phyloP scores from a whole-genome alignment of 495 filamentous ascomycete species.

The Penicillium verhagenii region DNA sequence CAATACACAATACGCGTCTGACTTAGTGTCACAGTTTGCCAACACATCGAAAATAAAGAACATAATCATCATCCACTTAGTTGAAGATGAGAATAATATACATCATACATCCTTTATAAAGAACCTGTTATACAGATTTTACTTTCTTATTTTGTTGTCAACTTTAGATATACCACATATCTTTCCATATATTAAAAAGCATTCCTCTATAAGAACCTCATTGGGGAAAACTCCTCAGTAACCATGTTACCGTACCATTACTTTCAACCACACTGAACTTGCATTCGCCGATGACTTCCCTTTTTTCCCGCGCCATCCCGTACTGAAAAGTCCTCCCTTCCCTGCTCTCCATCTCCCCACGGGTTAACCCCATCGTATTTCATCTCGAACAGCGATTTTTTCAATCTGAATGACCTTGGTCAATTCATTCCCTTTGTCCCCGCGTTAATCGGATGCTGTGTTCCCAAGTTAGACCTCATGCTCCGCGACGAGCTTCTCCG shows the following conservation, averaged over 20 bases:
- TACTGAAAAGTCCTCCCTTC: slow-evolving; percentile 42
- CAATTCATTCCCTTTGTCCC: slow-evolving; percentile 45
- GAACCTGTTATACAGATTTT: not conserved
- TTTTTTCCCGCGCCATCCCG: slow-evolving; percentile 31
- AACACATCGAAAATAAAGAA: not conserved
- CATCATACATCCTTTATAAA: not conserved
- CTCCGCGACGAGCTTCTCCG: slow-evolving; percentile 57
- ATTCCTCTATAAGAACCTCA: not conserved
- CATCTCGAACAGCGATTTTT: slow-evolving; percentile 55
- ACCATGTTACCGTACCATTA: slow-evolving; percentile 2
- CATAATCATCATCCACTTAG: not conserved
- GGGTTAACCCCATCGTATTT: slow-evolving; percentile 50
- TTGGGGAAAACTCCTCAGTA: not conserved
- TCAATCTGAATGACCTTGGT: slow-evolving; percentile 50
- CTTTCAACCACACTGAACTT: slow-evolving; percentile 4
- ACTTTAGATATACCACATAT: not conserved
- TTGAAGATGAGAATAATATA: not conserved
- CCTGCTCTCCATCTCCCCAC: slow-evolving; percentile 40
- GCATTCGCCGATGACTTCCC: slow-evolving; percentile 12
- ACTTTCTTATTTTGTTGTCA: not conserved
- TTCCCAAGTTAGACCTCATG: slow-evolving; percentile 53
- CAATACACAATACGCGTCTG: slow-evolving; percentile 4
- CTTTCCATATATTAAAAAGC: not conserved
- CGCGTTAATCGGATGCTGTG: slow-evolving; percentile 61
- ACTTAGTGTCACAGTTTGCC: not conserved